Evolutionary conservation across 2,329 filamentous ascomycete species (phyloP).

Genomic region (Furcasterigmium furcatum): DNA sequence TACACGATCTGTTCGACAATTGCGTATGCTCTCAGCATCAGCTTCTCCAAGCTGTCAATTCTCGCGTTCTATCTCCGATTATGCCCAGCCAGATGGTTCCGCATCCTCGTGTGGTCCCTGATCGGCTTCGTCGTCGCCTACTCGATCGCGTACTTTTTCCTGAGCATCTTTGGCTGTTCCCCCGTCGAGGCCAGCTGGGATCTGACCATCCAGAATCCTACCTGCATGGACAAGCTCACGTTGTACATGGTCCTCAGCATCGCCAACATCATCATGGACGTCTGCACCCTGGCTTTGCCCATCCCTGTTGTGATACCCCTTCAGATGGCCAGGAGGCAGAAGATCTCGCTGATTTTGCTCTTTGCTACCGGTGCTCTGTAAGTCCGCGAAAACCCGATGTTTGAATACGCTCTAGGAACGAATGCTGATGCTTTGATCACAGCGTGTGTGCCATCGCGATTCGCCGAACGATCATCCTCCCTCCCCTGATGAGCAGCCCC

Average conservation of each 20-base stretch:
- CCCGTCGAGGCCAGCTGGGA: conserved; percentile 4
- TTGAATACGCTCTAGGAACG: no score
- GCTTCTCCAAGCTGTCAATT: conserved; percentile 11
- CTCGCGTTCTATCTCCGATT: conserved; percentile 11
- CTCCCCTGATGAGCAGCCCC: conserved; percentile 13
- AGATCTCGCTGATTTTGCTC: conserved; percentile 5
- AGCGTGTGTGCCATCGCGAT: conserved; percentile 24
- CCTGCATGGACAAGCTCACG: conserved; percentile 5
- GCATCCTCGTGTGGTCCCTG: conserved; percentile 23
- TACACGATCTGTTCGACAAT: conserved; percentile 14
- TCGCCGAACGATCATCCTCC: conserved; percentile 20
- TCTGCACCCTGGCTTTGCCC: conserved; percentile 5
- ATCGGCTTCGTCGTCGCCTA: conserved; percentile 23
- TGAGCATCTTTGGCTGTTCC: conserved; percentile 16
- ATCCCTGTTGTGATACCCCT: conserved; percentile 8
- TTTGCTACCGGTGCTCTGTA: conserved; percentile 6
- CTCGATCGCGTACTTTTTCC: conserved; percentile 22
- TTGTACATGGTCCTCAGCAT: conserved; percentile 4
- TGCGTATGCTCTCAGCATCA: conserved; percentile 10
- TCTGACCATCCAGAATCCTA: not conserved
- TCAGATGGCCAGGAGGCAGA: conserved; percentile 5
- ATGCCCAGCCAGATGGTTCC: conserved; percentile 24
- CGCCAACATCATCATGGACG: conserved; percentile 8
- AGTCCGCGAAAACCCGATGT: no score
- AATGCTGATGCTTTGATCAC: conserved; percentile 4